Conservation (phyloP, 2,329 filamentous ascomycete species). For the Mycosphaerelloides madeirae region DNA sequence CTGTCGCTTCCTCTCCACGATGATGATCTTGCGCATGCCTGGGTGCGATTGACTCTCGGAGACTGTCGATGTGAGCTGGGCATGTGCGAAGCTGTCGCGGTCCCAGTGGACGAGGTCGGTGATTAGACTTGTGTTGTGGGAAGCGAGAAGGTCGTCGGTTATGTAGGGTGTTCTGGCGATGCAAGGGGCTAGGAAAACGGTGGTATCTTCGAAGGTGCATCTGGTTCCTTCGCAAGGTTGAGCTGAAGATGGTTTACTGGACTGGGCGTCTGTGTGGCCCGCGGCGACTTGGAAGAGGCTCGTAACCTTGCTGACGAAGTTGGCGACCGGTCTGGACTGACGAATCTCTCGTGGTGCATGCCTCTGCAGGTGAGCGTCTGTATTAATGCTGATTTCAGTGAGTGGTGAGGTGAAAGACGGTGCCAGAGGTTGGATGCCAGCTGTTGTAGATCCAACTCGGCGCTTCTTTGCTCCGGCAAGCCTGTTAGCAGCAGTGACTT, state of each 20-base stretch:
- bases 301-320: constrained; percentile 7
- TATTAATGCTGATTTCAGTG: constrained; percentile 15
- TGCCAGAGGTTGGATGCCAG: too few relatives aligned
- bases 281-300: not conserved
- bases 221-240: constrained; percentile 7
- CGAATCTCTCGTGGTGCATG: not conserved
- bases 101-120: constrained; percentile 27
- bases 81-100: constrained; percentile 25
- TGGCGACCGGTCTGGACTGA: constrained; percentile 4
- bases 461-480: too few relatives aligned
- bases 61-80: constrained; percentile 18
- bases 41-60: constrained; percentile 31
- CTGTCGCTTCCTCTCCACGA: constrained; percentile 28
- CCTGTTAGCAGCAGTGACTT: not conserved
- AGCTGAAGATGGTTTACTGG: not conserved
- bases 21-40: constrained; percentile 29
- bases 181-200: constrained; percentile 27
- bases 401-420: not conserved
- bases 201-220: constrained; percentile 22
- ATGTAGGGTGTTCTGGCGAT: constrained; percentile 28
- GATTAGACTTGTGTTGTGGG: constrained; percentile 16
- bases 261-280: not conserved
- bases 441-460: too few relatives aligned
- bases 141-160: constrained; percentile 23
- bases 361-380: constrained; percentile 2